Conservation (phyloP, 768 basidiomycete species). For the Russula olivacea region DNA sequence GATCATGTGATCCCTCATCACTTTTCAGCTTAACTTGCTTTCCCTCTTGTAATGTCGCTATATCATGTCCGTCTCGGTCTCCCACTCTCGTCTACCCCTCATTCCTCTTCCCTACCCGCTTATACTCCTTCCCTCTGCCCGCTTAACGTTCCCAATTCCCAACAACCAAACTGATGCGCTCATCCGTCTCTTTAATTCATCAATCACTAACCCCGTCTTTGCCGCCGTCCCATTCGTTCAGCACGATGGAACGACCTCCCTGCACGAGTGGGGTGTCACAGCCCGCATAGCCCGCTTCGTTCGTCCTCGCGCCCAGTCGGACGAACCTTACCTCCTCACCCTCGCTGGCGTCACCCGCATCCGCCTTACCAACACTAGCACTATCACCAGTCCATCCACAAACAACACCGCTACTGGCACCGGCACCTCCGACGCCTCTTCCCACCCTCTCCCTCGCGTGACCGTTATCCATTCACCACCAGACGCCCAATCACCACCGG, state of each 20-base stretch:
- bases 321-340: conserved; percentile 61
- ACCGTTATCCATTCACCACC: conserved; percentile 31
- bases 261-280: conserved; percentile 59
- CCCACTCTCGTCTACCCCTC: conserved; percentile 42
- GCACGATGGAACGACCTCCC: conserved; percentile 23
- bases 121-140: conserved; percentile 68
- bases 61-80: neutral
- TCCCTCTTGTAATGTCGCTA: neutral
- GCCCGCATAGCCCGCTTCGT: conserved; percentile 68
- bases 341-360: conserved; percentile 69
- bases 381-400: conserved; percentile 29
- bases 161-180: conserved; percentile 57
- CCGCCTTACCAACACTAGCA: conserved; percentile 37
- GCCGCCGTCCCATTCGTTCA: conserved; percentile 56
- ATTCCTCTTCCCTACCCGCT: conserved; percentile 66
- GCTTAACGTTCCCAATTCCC: conserved; percentile 62
- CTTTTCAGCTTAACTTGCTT: neutral
- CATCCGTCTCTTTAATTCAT: conserved; percentile 59
- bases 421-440: conserved; percentile 35
- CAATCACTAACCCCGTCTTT: conserved; percentile 62
- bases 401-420: neutral
- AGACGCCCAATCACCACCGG: conserved; percentile 39
- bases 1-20: too few relatives aligned
- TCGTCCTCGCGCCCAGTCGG: conserved; percentile 50
- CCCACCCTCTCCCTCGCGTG: conserved; percentile 25